phyloP scores from a whole-genome alignment of 345 rosid genomes.

The Clarkia xantiana region DNA sequence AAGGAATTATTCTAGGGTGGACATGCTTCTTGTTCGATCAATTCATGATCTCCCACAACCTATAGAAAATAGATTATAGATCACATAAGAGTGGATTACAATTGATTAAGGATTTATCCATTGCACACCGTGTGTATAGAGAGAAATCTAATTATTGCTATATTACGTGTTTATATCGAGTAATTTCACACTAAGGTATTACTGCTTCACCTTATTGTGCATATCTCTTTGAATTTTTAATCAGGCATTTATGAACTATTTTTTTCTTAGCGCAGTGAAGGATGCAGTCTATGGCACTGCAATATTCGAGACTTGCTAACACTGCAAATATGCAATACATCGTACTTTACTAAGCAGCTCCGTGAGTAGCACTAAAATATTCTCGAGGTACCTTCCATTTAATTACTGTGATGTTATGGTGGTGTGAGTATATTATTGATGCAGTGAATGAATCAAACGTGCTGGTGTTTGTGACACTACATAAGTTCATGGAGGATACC shows the following conservation, averaged over 20 bases:
- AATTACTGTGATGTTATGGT: not conserved
- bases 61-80: conserved; percentile 64
- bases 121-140: conserved; percentile 68
- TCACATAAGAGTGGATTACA: conserved; percentile 63
- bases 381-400: too few species aligned
- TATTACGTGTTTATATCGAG: conserved; percentile 76
- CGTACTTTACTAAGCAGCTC: too few species aligned
- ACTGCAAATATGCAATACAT: too few species aligned
- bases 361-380: too few species aligned
- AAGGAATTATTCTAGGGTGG: conserved; percentile 96
- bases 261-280: too few species aligned
- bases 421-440: conserved; percentile 4
- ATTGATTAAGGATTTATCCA: conserved; percentile 69
- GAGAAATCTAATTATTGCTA: conserved; percentile 73
- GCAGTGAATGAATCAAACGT: conserved; percentile 73
- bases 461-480: conserved; percentile 91
- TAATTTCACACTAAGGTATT: conserved; percentile 70
- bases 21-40: conserved; percentile 68
- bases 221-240: conserved; percentile 7
- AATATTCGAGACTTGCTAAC: too few species aligned
- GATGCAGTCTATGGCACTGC: too few species aligned
- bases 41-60: conserved; percentile 79
- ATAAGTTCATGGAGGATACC: conserved; percentile 80
- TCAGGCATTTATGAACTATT: conserved; percentile 1
- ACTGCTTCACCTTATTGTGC: not conserved